Evolutionary conservation across 2,329 filamentous ascomycete species (phyloP), one percentile per base, ranked within the genome.

Genomic region (Penicillium thymicola): DNA sequence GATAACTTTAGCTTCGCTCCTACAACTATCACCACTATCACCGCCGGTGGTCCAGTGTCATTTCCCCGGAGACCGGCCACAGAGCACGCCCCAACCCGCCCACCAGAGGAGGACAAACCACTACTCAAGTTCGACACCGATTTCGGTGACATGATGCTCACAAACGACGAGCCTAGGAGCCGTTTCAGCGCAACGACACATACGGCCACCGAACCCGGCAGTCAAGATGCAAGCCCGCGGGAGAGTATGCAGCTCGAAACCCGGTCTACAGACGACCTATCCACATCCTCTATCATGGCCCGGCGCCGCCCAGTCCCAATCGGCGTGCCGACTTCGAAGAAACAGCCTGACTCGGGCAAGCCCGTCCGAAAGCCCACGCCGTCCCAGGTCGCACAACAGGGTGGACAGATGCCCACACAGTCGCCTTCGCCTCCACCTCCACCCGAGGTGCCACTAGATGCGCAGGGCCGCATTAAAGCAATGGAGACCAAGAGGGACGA

Each of bases 401-500:
- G 62, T 14, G 55, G 65, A n/a, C 65, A 52, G 58, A 62, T 59
- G 23, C 51, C 61, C 21, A 49, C 61, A 16, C 58, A 67, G 7
- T 80, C 89, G 0, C 85, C 85, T 32, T 80, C 79, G 25, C 79
- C 84, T 10, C 86, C 41, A 18, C 41, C 40, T 27, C 40, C 87
- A 0, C 82, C 84, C 4, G 86, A 89, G 70, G 70, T 80, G 21
- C 77, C 60, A 10, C 57, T 59, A 14, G 61, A 81, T 58, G 79
- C 84, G 2, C 78, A 82, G 36, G 86, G 88, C 68, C 86, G 87
- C 28, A 83, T 93, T 16, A 81, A 84, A 10, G 79, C 82, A 58
- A 79, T 94, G 25, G 84, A 88, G 66, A 84, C 86, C 5, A 82
- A 85, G 65, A 82, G 89, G 30, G 80, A 85, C 41, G 81, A 83